Evolutionary conservation across 2,329 filamentous ascomycete genomes (phyloP).

Genomic region (Lasiodiplodia theobromae): DNA sequence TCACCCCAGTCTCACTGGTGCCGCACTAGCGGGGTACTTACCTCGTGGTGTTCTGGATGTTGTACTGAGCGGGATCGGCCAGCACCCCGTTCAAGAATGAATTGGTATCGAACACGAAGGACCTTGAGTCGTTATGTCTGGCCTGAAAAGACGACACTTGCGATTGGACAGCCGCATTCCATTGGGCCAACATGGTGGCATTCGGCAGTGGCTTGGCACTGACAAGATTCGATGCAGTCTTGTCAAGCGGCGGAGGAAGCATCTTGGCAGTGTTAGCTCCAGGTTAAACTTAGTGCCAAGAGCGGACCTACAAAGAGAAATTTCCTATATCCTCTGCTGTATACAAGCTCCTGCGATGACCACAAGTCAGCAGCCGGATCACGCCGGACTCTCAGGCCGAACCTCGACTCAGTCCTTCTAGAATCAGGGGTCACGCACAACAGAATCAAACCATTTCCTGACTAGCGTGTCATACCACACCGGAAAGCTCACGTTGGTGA

Average conservation of each 20-base stretch:
- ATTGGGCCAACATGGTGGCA: slow-evolving; percentile 55
- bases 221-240: slow-evolving; percentile 49
- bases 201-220: slow-evolving; percentile 51
- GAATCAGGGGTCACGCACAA: slow-evolving; percentile 1
- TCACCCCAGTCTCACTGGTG: not conserved
- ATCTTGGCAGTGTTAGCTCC: slow-evolving; percentile 36
- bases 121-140: slow-evolving; percentile 43
- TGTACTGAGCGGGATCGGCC: slow-evolving; percentile 51
- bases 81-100: slow-evolving; percentile 51
- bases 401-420: not conserved
- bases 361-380: not conserved
- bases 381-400: not conserved
- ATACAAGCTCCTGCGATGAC: slow-evolving; percentile 47
- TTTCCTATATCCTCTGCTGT: slow-evolving; percentile 52
- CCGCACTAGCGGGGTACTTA: not conserved
- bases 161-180: slow-evolving; percentile 49
- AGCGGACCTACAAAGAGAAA: slow-evolving; percentile 51
- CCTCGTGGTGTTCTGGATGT: slow-evolving; percentile 55
- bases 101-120: slow-evolving; percentile 56
- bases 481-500: slow-evolving; percentile 51
- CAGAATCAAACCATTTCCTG: slow-evolving; percentile 46
- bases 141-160: slow-evolving; percentile 47
- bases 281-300: not conserved
- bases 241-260: slow-evolving; percentile 60
- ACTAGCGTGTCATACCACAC: slow-evolving; percentile 55